phyloP scores from a whole-genome alignment of 2,329 filamentous ascomycete species.

The Dothideomycetes sp. region DNA sequence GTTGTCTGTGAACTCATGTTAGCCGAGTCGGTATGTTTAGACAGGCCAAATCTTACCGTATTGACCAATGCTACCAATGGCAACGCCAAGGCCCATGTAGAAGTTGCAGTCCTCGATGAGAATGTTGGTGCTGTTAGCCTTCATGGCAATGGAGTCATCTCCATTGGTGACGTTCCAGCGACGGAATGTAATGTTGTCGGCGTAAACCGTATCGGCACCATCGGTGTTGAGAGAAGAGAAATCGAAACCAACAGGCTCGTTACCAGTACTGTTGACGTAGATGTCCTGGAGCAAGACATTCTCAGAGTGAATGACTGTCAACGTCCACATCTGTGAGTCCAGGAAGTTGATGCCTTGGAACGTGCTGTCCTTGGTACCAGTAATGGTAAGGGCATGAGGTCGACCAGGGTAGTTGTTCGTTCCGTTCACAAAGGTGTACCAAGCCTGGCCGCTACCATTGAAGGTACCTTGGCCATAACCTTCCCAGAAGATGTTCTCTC shows the following conservation, averaged over 20 bases:
- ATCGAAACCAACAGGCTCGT: conserved; percentile 13
- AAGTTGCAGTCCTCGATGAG: conserved; percentile 41
- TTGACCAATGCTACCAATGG: conserved; percentile 50
- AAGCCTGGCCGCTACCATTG: conserved; percentile 51
- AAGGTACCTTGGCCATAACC: conserved; percentile 46
- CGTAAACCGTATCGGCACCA: conserved; percentile 46
- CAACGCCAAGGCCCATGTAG: conserved; percentile 43
- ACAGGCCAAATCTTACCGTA: too few species aligned
- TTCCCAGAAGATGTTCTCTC: conserved; percentile 41
- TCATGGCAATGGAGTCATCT: conserved; percentile 46
- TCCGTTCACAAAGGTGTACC: conserved; percentile 44
- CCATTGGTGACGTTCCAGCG: conserved; percentile 45
- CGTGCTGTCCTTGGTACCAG: conserved; percentile 38
- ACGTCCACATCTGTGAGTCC: conserved; percentile 50
- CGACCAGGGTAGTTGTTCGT: conserved; percentile 40
- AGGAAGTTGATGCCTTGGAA: conserved; percentile 44
- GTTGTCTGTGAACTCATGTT: too few species aligned
- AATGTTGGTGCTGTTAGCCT: conserved; percentile 50
- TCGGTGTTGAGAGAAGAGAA: conserved; percentile 31
- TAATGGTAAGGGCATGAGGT: conserved; percentile 46
- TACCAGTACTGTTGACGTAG: conserved; percentile 42
- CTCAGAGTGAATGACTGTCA: conserved; percentile 43
- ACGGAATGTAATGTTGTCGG: conserved; percentile 43
- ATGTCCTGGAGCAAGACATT: conserved; percentile 43
- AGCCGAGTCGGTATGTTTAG: too few species aligned